Evolutionary conservation across 2,329 filamentous ascomycete genomes (phyloP).

Genomic region (Triangularia verruculosa): DNA sequence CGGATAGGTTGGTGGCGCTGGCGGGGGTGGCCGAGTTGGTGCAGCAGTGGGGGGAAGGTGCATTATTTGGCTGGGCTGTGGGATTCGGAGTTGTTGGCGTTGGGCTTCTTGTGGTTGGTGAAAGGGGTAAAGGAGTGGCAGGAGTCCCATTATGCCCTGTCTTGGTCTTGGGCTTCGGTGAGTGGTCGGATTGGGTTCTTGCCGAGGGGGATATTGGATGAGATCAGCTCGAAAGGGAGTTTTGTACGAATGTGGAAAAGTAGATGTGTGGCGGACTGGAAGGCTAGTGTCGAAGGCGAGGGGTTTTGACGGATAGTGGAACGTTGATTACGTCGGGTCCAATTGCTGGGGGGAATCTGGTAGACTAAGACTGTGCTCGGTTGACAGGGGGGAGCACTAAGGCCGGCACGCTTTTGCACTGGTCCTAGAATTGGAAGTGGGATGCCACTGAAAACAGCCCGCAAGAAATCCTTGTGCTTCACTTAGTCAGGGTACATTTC

Average conservation of each 20-base stretch:
- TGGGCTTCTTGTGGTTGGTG: not conserved
- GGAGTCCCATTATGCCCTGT: slow-evolving; percentile 5
- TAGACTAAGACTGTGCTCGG: not conserved
- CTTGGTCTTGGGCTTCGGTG: slow-evolving; percentile 13
- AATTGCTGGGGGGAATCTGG: not conserved
- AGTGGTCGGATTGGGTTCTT: not conserved
- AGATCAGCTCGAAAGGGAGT: not conserved
- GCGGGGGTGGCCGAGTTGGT: slow-evolving; percentile 10
- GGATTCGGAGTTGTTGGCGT: not conserved
- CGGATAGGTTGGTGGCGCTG: slow-evolving; percentile 10
- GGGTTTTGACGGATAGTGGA: not conserved
- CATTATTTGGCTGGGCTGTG: slow-evolving; percentile 9
- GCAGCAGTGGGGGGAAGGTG: not conserved
- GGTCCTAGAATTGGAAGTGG: not conserved
- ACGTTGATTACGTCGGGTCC: not conserved
- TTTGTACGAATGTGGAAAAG: not conserved
- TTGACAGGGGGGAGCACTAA: not conserved
- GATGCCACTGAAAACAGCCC: not conserved
- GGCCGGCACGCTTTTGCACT: not conserved
- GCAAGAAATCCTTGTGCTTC: not conserved
- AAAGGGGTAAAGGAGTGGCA: not conserved
- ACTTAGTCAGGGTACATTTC: not conserved
- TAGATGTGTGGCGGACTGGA: not conserved
- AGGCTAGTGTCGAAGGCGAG: not conserved
- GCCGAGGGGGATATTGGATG: not conserved